Conservation (phyloP, 2,329 filamentous ascomycete genomes). For the Xylariaceae sp. region DNA sequence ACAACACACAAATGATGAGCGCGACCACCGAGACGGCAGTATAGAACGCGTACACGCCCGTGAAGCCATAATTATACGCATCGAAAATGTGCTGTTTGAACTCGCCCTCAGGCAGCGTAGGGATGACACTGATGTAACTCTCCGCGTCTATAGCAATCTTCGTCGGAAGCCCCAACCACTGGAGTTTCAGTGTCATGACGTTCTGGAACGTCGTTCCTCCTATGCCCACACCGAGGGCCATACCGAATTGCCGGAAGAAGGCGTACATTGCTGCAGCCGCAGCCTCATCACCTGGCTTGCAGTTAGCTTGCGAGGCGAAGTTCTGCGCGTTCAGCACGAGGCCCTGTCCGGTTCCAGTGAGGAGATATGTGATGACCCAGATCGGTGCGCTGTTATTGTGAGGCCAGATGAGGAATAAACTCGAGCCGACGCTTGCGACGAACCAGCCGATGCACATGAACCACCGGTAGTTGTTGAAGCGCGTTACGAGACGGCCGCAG, state of each 20-base stretch:
- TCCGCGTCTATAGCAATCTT: conserved; percentile 28
- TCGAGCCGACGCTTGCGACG: conserved; percentile 13
- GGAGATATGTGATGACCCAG: conserved; percentile 35
- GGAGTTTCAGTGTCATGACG: conserved; percentile 33
- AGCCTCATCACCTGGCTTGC: conserved; percentile 33
- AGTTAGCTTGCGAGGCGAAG: conserved; percentile 38
- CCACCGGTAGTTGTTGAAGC: conserved; percentile 30
- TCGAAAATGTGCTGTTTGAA: conserved; percentile 16
- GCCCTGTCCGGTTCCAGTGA: conserved; percentile 36
- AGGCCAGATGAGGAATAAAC: conserved; percentile 18
- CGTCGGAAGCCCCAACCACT: conserved; percentile 26
- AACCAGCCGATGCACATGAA: conserved; percentile 37
- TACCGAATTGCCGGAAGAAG: conserved; percentile 39
- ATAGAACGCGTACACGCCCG: conserved; percentile 19
- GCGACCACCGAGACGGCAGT: conserved; percentile 20
- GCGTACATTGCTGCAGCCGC: conserved; percentile 39
- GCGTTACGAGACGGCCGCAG: conserved; percentile 19
- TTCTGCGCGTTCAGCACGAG: conserved; percentile 38
- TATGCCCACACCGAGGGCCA: conserved; percentile 39
- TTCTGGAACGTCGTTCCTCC: conserved; percentile 41
- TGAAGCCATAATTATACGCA: conserved; percentile 24
- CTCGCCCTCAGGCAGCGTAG: conserved; percentile 12
- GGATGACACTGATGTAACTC: conserved; percentile 21
- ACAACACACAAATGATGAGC: conserved; percentile 16
- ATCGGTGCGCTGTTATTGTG: conserved; percentile 24